Evolutionary conservation across 495 filamentous ascomycete genomes (phyloP).

Genomic region (Umbilicaria muhlenbergii): DNA sequence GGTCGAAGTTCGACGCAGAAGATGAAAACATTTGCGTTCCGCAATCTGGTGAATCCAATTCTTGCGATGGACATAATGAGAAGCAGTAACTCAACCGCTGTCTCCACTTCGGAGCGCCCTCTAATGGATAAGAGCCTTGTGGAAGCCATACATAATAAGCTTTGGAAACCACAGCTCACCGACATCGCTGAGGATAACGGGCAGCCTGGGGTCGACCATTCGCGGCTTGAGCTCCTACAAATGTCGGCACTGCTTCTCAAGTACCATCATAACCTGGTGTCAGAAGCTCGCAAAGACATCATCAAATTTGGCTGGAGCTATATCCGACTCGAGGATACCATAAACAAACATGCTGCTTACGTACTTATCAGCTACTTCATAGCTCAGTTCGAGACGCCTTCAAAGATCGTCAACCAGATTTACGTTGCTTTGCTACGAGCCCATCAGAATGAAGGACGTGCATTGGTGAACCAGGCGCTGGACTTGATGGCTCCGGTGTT

Average conservation of each 20-base stretch:
- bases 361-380: slow-evolving; percentile 97
- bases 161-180: slow-evolving; percentile 79
- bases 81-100: slow-evolving; percentile 6
- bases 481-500: slow-evolving; percentile 89
- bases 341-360: slow-evolving; percentile 98
- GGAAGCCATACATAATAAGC: slow-evolving; percentile 78
- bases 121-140: slow-evolving; percentile 80
- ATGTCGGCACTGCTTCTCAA: slow-evolving; percentile 89
- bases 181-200: slow-evolving; percentile 74
- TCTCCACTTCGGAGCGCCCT: slow-evolving; percentile 21
- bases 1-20: slow-evolving; percentile 61
- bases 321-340: slow-evolving; percentile 91
- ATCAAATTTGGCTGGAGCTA: slow-evolving; percentile 99
- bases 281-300: slow-evolving; percentile 90
- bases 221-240: slow-evolving; percentile 88
- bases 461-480: slow-evolving; percentile 83
- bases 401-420: slow-evolving; percentile 89
- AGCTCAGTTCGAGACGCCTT: slow-evolving; percentile 86
- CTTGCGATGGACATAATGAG: slow-evolving; percentile 91
- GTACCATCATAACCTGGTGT: slow-evolving; percentile 68
- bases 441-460: slow-evolving; percentile 85
- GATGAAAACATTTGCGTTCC: slow-evolving; percentile 85
- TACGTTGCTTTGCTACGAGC: slow-evolving; percentile 82
- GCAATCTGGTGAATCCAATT: slow-evolving; percentile 86
- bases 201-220: slow-evolving; percentile 84